Evolutionary conservation across 768 basidiomycete species (phyloP).

Genomic region (Lanmaoa rubissima): DNA sequence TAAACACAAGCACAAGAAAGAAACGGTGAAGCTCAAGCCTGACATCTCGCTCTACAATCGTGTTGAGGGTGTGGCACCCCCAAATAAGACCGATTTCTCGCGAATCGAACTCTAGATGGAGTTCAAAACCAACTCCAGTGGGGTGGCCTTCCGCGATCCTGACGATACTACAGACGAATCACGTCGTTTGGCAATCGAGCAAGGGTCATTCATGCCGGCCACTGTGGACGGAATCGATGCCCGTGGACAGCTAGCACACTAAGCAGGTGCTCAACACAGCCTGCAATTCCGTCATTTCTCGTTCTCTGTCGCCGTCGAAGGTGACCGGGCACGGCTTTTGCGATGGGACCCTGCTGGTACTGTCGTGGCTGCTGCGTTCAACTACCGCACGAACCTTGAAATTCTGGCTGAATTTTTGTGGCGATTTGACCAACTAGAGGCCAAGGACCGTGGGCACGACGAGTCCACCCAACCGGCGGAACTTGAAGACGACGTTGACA

Average conservation of each 20-base stretch:
- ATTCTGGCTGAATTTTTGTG: not conserved
- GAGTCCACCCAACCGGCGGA: not conserved
- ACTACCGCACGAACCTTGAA: not conserved
- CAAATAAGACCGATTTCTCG: not conserved
- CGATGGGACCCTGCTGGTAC: constrained; percentile 32
- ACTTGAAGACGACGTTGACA: not conserved
- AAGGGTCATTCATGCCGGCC: not conserved
- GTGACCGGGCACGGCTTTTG: constrained; percentile 28
- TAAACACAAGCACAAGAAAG: constrained; percentile 3
- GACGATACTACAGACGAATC: not conserved
- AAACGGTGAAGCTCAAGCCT: not conserved
- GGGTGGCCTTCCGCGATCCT: not conserved
- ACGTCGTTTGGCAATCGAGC: not conserved
- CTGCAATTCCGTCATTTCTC: constrained; percentile 32
- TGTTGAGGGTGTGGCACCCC: not conserved
- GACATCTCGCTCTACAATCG: constrained; percentile 1
- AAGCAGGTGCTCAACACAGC: constrained; percentile 20
- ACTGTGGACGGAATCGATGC: not conserved
- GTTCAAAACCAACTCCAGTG: not conserved
- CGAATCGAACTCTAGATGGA: constrained; percentile 7
- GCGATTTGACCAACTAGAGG: not conserved
- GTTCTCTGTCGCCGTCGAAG: constrained; percentile 32
- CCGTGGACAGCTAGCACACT: constrained; percentile 26
- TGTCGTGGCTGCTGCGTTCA: not conserved
- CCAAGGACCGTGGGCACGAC: not conserved